Base-by-base conservation (phyloP, 192 early-diverging fungal genomes). In the Diversispora eburnea region DNA sequence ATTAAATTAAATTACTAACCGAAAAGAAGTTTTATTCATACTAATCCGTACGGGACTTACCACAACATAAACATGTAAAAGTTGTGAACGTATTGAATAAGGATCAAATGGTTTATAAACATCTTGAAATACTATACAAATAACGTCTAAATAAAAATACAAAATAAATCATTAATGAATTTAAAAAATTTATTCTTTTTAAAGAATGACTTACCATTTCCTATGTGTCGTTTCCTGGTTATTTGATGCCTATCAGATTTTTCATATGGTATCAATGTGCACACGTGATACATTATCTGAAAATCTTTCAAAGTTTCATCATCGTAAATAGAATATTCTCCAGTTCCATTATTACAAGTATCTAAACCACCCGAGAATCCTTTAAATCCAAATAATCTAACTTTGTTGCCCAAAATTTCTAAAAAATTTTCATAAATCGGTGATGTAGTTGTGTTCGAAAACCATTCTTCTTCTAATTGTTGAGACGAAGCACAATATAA, bases 331-430 rank as follows among this genome's bases (percentile, higher is more conserved):
- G 87, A 87, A 66, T 91, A 83, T 8, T 83, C 85, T 0, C 91
- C 92, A 8, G 88, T 86, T 58, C 91, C 85, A 75, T 89, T 90
- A 67, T 76, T 84, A 57, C 84, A 70, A 70, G 84, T 88, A 76
- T 94, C 92, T 46, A 94, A 72, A 33, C 92, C 92, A 12, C 88
- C 92, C 15, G 90, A 76, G 77, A 90, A 94, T 8, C 91, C 88
- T 64, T 86, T 84, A 81, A 91, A 94, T 0, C 91, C 91, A 25
- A 85, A 80, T 45, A 94, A 76, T 55, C 88, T 80, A 8, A 92
- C 88, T n/a, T 84, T 87, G 13, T 88, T 83, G 2, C 91, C 91
- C 20, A 94, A 77, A 55, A 90, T 88, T 41, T 86, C 79, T 55
- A 94, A 80, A 73, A 94, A 93, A 33, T 84, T 75, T 46, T 90